Evolutionary conservation across 345 rosid genomes (phyloP), one percentile per base, ranked within the genome.

Genomic region (Trapa bicornis): DNA sequence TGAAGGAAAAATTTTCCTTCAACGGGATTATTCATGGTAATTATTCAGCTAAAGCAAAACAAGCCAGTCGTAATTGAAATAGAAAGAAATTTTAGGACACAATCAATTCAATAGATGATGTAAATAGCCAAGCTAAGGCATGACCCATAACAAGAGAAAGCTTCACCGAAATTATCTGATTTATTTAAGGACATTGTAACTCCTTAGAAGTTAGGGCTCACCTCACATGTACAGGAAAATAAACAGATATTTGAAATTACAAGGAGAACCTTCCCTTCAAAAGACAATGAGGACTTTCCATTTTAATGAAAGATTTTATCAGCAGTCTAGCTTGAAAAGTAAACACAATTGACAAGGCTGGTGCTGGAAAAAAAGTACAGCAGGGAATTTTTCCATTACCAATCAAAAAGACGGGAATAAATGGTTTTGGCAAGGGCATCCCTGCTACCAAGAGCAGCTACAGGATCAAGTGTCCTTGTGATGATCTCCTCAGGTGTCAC

Each of bases 401-500:
- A 94, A 76, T 94, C 99, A 85, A 94, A 94, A 80, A 94, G 84
- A 65, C 96, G 96, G 61, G 99, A 94, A 79, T 94, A 94, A 47
- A 89, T 67, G 22, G 99, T 94, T 86, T 94, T 94, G 43, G 97
- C 97, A 39, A 91, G 79, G 52, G 97, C 99, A 85, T 94, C 99
- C 86, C 97, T 84, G 84, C 97, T 94, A 72, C 81, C 80, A 22
- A 83, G 33, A 68, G 99, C 99, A 78, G 89, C 84, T 68, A 71
- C 79, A 70, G 96, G 93, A 80, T 94, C 99, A 62, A 94, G 96
- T 72, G 96, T 84, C 86, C 95, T 89, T 70, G 96, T 94, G 71
- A 94, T 94, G 77, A 94, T 74, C 87, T 94, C 99, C 78, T 94
- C 99, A 66, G 99, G 99, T 66, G 99, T 94, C 80, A 94, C 97